These are phyloP conservation scores for Macaranga tanarius DNA, from an alignment of 441 rosid genomes.

Conservation along the genomic window DNA sequence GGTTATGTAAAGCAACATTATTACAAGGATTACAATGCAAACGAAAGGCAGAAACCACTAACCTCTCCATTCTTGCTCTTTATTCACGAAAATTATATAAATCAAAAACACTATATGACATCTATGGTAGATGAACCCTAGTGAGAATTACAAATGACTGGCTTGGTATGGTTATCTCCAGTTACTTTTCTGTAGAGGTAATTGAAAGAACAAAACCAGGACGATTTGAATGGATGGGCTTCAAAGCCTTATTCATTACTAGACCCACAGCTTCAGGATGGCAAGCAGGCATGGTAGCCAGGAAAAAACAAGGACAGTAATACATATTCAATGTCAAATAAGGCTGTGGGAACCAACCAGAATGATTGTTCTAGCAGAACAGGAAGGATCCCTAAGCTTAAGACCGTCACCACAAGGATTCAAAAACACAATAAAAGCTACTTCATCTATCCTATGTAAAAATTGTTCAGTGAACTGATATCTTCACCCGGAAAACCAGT, in stretches of 20 bases:
- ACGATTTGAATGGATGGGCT: slow-evolving; percentile 40
- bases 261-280: slow-evolving; percentile 39
- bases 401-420: slow-evolving; percentile 43
- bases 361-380: slow-evolving; percentile 30
- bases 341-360: slow-evolving; percentile 24
- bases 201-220: slow-evolving; percentile 32
- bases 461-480: slow-evolving; percentile 30
- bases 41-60: slow-evolving; percentile 14
- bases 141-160: slow-evolving; percentile 32
- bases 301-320: slow-evolving; percentile 24
- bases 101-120: slow-evolving; percentile 37
- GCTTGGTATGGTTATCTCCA: slow-evolving; percentile 40
- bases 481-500: slow-evolving; percentile 32
- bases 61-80: slow-evolving; percentile 85
- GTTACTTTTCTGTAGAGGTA: slow-evolving; percentile 32
- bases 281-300: slow-evolving; percentile 25
- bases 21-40: background rate
- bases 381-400: slow-evolving; percentile 37
- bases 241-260: slow-evolving; percentile 51
- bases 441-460: slow-evolving; percentile 39
- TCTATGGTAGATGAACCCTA: slow-evolving; percentile 34
- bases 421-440: slow-evolving; percentile 35
- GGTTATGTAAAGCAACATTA: slow-evolving; percentile 7
- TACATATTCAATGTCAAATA: slow-evolving; percentile 43
- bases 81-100: slow-evolving; percentile 44